A percentile compares a stretch with the other conserved stretches of the same genome.
Evolutionary conservation across 805 yeast species (phyloP).

Genomic region (Yarrowia divulgata): DNA sequence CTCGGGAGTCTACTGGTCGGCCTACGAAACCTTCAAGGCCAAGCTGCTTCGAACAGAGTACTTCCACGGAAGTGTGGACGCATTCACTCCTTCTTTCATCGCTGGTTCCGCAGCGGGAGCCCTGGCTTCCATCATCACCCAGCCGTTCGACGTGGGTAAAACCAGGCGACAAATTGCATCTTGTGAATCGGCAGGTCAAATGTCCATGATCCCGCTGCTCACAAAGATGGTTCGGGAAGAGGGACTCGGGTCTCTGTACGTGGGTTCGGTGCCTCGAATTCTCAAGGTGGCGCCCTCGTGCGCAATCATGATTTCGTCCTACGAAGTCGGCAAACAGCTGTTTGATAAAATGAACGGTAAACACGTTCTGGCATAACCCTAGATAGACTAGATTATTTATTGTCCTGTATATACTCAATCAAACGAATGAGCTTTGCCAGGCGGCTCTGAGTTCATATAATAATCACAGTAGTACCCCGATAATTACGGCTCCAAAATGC

Average conservation of each 20-base stretch:
- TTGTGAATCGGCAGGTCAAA: constrained; percentile 48
- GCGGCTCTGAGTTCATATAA: background rate
- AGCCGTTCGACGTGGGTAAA: constrained; percentile 97
- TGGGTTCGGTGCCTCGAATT: constrained; percentile 85
- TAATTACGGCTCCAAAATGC: too few relatives aligned
- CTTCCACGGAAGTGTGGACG: constrained; percentile 43
- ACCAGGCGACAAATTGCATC: constrained; percentile 76
- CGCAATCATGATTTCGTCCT: constrained; percentile 97
- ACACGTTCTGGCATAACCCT: constrained; percentile 15
- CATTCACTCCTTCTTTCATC: constrained; percentile 58
- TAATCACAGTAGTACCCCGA: background rate
- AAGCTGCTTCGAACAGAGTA: constrained; percentile 43
- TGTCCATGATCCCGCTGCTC: constrained; percentile 70
- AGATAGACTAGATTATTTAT: constrained; percentile 32
- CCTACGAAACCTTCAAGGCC: constrained; percentile 66
- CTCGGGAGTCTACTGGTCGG: constrained; percentile 92
- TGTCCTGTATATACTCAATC: constrained; percentile 22
- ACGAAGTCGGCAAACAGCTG: constrained; percentile 84
- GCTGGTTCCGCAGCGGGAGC: constrained; percentile 87
- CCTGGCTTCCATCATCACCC: constrained; percentile 84
- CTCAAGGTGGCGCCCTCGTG: constrained; percentile 95
- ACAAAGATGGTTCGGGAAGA: constrained; percentile 68
- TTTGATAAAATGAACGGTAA: constrained; percentile 44
- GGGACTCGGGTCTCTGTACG: constrained; percentile 83
- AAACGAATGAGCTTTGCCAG: background rate